Evolutionary conservation across 2,329 filamentous ascomycete genomes (phyloP), one percentile per base, ranked within the genome.

Genomic region (Scolecobasidium constrictum): DNA sequence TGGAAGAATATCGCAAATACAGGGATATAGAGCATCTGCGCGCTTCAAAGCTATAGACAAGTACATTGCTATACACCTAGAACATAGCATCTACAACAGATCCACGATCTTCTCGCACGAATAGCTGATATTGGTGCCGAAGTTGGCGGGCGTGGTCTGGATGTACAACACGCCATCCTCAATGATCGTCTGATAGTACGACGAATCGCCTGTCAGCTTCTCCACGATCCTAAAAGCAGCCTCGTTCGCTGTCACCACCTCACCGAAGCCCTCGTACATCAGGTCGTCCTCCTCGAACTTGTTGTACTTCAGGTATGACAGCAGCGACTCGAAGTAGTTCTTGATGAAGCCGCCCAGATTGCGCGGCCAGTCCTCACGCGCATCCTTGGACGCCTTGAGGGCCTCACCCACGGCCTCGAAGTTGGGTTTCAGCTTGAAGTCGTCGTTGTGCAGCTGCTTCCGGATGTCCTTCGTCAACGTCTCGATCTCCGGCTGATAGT

Each of bases 181-280:
- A 56, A 60, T 36, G 58, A 64, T 48, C 62, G 54, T n/a, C 51
- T 57, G 5, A 56, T 65, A 61, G 46, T 72, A 73, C 7, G 21
- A 28, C 11, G 53, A 56, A 4, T 48, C 53, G 43, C 63, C 59
- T 48, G 56, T 50, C 33, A 69, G 58, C 50, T 63, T 59, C 38
- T 71, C 68, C 3, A 72, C 68, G 28, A 75, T 50, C 20, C 69
- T 62, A 48, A 74, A 63, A 16, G 53, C 59, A 15, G 73, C 53
- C 50, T 65, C 60, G 31, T 56, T 59, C 49, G 59, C 65, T 7
- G 61, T 57, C n/a, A 72, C 53, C 3, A 56, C 64, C 47, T 75
- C 69, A 15, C 40, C 38, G 39, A 52, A 50, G 4, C 43, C 49
- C 26, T 47, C 40, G n/a, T 45, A 41, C 40, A 46, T 13, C 40